These are phyloP conservation scores for Euphorbia pulcherrima DNA, from an alignment of 345 rosid genomes.

Conservation along the genomic window DNA sequence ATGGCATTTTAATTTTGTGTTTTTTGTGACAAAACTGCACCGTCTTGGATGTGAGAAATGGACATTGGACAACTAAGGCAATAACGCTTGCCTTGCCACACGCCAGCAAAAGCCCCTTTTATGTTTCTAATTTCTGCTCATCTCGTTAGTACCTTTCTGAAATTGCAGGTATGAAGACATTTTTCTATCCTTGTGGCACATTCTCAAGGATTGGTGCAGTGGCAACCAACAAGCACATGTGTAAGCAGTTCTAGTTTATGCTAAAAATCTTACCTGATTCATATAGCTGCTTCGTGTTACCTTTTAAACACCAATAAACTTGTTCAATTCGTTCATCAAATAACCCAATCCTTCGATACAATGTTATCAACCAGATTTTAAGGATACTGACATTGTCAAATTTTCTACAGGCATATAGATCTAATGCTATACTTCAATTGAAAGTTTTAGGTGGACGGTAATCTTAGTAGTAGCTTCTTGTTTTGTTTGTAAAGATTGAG, in stretches of 20 bases:
- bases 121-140: slow-evolving; percentile 1
- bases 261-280: neutral
- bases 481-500: no score
- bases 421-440: no score
- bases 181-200: slow-evolving; percentile 87
- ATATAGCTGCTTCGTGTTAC: neutral
- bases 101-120: neutral
- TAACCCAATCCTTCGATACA: no score
- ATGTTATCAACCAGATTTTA: no score
- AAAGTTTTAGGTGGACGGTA: no score
- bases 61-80: neutral
- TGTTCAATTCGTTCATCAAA: no score
- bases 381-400: no score
- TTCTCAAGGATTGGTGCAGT: slow-evolving; percentile 80
- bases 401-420: no score
- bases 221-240: slow-evolving; percentile 72
- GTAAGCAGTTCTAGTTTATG: slow-evolving; percentile 38
- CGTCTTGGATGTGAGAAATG: neutral
- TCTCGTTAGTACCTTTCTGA: slow-evolving; percentile 15
- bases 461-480: no score
- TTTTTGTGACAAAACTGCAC: neutral
- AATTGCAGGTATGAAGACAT: slow-evolving; percentile 70
- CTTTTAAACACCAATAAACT: no score
- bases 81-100: neutral
- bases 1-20: neutral